Base-by-base conservation (phyloP, 2,329 filamentous ascomycete species). In the Spiromastix sp. region DNA sequence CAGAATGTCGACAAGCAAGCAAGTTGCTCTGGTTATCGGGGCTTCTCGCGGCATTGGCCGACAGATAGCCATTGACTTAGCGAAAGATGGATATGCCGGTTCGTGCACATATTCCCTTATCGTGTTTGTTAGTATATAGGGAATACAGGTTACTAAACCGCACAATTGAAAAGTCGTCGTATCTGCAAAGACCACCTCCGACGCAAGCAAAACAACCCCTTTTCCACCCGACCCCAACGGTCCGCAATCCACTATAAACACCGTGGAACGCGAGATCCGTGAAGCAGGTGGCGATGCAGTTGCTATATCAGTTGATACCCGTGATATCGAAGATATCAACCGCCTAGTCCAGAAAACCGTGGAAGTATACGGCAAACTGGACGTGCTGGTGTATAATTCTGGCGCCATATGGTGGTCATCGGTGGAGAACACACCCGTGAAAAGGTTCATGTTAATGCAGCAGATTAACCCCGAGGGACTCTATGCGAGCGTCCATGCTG, bases 351-450 rank as follows among this genome's bases (percentile, higher is more conserved):
- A 70, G 15, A 55, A 68, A 37, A 78, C 78, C 0, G 59, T 81
- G 4, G 44, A 74, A 48, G 64, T 56, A 4, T 79, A 81, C 48
- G 68, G 70, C 28, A 71, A 71, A 15, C 63, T 93, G 3, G 83
- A 91, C 52, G 79, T 81, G 1, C 60, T 93, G 2, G 57, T 91
- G 32, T 93, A 93, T 65, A 93, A 91, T 55, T 78, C 79, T 0
- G 85, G 85, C 26, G 85, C 85, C 2, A 86, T 93, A 45, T 91
- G 80, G 79, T 89, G 84, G 83, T 72, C 79, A 0, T 71, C 79
- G 2, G 75, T 93, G 0, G 71, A 77, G 34, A 72, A 77, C 30
- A 89, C 83, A 0, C 79, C 81, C 0, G 63, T 81, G 44, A 81
- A 80, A 56, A 71, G 82, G n/a, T 89, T 85, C 61, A 75, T 77